Evolutionary conservation across 2,329 filamentous ascomycete species (phyloP), one percentile per base, ranked within the genome.

Genomic region (Aureobasidium sp.): DNA sequence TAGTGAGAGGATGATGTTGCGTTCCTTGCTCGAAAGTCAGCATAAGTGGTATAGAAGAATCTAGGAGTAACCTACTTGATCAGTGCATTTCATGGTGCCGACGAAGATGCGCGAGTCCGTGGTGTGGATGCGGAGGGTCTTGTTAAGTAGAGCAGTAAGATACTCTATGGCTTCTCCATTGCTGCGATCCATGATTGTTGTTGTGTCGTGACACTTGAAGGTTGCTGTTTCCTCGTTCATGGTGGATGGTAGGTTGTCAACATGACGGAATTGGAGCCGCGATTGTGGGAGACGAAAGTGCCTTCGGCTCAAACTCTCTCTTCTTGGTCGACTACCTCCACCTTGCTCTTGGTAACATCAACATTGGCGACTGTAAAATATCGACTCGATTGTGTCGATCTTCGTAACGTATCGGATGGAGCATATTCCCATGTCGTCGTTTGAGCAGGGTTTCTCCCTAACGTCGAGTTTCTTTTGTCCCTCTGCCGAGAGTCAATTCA

Each of bases 31-130:
- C 8, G 29, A 5, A 5, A 15, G 26, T 44, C 12, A 44, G 41
- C 12, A 20, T 4, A 7, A 44, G 41, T 23, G 37, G 37, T n/a
- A 17, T 6, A 27, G 42, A 15, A 23, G 20, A 36, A 29, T 20
- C 20, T 20, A 10, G 47, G 37, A 17, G 15, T 7, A 17, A 13
- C 36, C 56, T 77, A 95, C 91, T 64, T 88, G 86, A 78, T 99
- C 94, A 34, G 92, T 97, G 78, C 94, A 99, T 76, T 95, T 97
- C 77, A 99, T 89, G 66, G 86, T 82, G 23, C 94, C 94, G 61
- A 91, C 85, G 74, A 97, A 99, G 73, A 96, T 86, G 64, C 94
- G 89, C 17, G 84, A 85, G 72, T 97, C 93, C 5, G 86, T 89
- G 15, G 88, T 90, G 68, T 89, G 84, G 61, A 97, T 78, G 63